These are phyloP conservation scores for Diophrys appendiculata DNA, from an alignment of 73 alveolate genomes.

Conservation along the genomic window DNA sequence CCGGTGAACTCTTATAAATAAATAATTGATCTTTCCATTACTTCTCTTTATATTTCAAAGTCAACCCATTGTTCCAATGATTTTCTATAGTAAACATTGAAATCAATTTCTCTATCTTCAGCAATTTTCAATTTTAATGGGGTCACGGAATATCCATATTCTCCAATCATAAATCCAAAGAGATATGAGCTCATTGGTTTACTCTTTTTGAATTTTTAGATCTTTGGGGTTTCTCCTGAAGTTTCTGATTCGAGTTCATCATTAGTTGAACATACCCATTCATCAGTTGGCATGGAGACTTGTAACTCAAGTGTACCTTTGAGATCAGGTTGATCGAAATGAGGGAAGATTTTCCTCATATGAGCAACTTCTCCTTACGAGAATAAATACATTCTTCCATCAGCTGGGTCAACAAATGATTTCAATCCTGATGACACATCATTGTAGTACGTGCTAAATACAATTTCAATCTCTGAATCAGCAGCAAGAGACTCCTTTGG, in stretches of 20 bases:
- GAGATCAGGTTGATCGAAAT: conserved; percentile 95
- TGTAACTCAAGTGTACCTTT: conserved; percentile 82
- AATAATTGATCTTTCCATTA: background rate
- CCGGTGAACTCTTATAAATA: background rate
- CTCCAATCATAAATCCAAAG: conserved; percentile 1
- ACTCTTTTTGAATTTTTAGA: background rate
- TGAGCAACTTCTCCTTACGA: conserved; percentile 64
- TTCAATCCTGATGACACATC: conserved; percentile 15
- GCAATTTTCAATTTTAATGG: background rate
- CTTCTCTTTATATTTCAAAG: background rate
- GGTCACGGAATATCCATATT: background rate
- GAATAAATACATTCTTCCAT: conserved; percentile 74
- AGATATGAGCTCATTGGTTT: background rate
- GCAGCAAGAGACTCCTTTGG: background rate
- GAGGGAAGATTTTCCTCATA: conserved; percentile 82
- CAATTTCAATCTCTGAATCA: background rate
- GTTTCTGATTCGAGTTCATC: conserved; percentile 20
- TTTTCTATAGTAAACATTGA: background rate
- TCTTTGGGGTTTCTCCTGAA: background rate
- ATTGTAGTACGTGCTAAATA: conserved; percentile 2
- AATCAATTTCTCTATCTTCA: background rate
- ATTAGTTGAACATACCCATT: conserved; percentile 94
- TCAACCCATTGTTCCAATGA: background rate
- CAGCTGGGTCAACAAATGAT: conserved; percentile 12
- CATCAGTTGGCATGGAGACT: conserved; percentile 80